Evolutionary conservation across 345 rosid genomes (phyloP), one percentile per base, ranked within the genome.

Genomic region (Gossypium herbaceum): DNA sequence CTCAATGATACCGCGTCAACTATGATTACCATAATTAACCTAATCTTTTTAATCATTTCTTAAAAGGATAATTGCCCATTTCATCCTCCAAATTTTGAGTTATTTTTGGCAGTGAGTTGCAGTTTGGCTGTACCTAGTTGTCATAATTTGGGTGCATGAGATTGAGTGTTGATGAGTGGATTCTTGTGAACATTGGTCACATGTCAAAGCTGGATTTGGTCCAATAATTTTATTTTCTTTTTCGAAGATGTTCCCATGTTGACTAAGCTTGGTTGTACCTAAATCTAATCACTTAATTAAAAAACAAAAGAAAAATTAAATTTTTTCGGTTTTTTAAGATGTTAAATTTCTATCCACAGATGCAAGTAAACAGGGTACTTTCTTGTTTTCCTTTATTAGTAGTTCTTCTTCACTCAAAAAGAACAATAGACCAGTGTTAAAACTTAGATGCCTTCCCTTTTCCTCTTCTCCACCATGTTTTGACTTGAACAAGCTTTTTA

Each of bases 121-220:
- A 81, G 52, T 72, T 81, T 78, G 81, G 89, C 87, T 86, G 87
- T 85, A 68, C 68, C 82, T 72, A 80, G 90, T 83, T 87, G 93
- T 83, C 88, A 78, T 34, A 47, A 34, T 4, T 5, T 5, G 41
- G 41, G 41, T 34, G 41, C 34, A 59, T 60, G 15, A 15, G 39
- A 41, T 64, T 19, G 29, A 55, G 17, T 12, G 11, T 19, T 70
- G 12, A 15, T 9, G 34, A 1, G 5, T 51, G 10, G 58, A 4
- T 34, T 55, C 19, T 8, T 57, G 34, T 72, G 72, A 52, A 52
- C 61, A 70, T 6, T 10, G 24, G 44, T 73, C 43, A 59, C 58
- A 73, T 44, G 58, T 61, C 58, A 60, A 73, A 29, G 57, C 45
- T 60, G 73, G 61, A 59, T 45, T 45, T 47, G 25, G 25, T 27